A percentile compares a stretch with the other conserved stretches of the same genome.
Evolutionary conservation across 2,329 filamentous ascomycete genomes (phyloP).

Genomic region (Penicillium frequentans): DNA sequence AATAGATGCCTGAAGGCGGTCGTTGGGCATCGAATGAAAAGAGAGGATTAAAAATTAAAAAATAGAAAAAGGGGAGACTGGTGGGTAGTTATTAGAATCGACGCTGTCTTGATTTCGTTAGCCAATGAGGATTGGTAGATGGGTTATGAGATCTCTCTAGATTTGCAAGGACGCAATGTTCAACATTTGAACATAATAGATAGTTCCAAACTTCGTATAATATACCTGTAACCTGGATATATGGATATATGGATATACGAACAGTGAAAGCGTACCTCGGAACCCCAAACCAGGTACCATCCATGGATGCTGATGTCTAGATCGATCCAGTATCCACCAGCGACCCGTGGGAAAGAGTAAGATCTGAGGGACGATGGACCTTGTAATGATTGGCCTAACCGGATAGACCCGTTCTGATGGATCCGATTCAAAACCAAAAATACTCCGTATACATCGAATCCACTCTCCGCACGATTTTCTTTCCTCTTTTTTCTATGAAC

Average conservation of each 20-base stretch:
- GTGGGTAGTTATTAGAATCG: constrained; percentile 20
- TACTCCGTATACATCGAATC: constrained; percentile 19
- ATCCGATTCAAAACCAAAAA: constrained; percentile 24
- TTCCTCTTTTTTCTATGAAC: constrained; percentile 14
- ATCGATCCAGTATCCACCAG: constrained; percentile 22
- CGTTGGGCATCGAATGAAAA: background rate
- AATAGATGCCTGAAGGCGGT: background rate
- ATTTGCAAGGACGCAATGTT: constrained; percentile 15
- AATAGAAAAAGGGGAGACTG: constrained; percentile 10
- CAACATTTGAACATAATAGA: background rate
- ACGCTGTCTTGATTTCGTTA: constrained; percentile 10
- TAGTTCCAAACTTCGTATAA: no score
- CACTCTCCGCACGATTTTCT: constrained; percentile 18
- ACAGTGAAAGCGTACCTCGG: background rate
- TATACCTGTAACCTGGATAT: background rate
- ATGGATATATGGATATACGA: background rate
- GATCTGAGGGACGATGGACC: constrained; percentile 17
- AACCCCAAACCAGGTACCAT: background rate
- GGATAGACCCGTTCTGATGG: constrained; percentile 30
- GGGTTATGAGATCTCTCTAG: constrained; percentile 12
- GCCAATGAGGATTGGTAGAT: constrained; percentile 11
- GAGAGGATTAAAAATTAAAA: background rate
- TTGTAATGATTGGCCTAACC: constrained; percentile 20
- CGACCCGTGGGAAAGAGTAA: constrained; percentile 18
- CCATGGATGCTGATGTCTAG: constrained; percentile 6